Conservation (phyloP, 257 asterid species). For the Solanum sejunctum region DNA sequence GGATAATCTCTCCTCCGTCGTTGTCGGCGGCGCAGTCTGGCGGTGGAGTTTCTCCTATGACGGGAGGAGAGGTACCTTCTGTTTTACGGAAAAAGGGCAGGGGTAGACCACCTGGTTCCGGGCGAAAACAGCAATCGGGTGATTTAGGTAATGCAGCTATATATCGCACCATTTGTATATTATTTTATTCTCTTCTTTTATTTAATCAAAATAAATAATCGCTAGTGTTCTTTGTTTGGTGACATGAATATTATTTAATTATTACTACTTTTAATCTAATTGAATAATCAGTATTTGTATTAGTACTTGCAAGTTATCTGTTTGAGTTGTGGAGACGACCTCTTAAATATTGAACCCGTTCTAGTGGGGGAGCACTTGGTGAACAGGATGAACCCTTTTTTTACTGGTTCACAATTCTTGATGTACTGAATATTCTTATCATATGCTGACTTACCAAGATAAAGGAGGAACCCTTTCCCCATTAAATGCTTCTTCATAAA, state of each 20-base stretch:
- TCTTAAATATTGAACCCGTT: background rate
- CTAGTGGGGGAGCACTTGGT: background rate
- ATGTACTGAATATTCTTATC: background rate
- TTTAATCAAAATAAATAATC: background rate
- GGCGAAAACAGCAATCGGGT: background rate
- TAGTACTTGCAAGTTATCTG: background rate
- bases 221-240: background rate
- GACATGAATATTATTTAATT: background rate
- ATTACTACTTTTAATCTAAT: background rate
- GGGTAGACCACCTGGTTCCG: conserved; percentile 6
- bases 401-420: background rate
- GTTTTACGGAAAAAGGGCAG: background rate
- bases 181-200: background rate
- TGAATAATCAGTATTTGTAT: background rate
- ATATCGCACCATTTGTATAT: background rate
- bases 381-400: background rate
- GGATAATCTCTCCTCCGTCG: background rate
- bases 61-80: background rate
- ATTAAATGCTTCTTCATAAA: background rate
- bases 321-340: background rate
- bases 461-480: background rate
- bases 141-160: background rate
- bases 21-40: background rate
- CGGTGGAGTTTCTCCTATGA: background rate
- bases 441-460: background rate